Evolutionary conservation across 805 yeast species (phyloP).

Genomic region (Saccharomycopsis sp.): DNA sequence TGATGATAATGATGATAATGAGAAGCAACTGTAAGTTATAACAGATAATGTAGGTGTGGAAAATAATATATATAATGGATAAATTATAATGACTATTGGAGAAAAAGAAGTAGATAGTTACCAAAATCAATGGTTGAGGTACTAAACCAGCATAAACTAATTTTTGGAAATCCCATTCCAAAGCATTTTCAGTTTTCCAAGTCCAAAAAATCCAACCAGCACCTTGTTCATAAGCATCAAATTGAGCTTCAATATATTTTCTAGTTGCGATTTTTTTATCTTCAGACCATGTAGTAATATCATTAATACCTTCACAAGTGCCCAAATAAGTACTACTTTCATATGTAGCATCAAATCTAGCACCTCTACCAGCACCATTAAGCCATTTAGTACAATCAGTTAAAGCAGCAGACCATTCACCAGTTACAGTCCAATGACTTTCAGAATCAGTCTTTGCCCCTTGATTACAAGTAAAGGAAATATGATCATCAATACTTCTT

Average conservation of each 20-base stretch:
- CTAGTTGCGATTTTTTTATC: slow-evolving; percentile 36
- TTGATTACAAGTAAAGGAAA: slow-evolving; percentile 43
- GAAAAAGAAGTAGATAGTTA: neutral
- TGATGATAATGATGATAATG: too few species aligned
- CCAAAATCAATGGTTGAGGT: slow-evolving; percentile 41
- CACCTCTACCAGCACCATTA: slow-evolving; percentile 59
- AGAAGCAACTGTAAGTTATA: too few species aligned
- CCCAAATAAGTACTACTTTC: slow-evolving; percentile 4
- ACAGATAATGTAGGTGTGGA: too few species aligned
- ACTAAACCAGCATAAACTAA: slow-evolving; percentile 41
- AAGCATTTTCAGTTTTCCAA: slow-evolving; percentile 53
- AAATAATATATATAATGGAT: too few species aligned
- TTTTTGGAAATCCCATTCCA: slow-evolving; percentile 56
- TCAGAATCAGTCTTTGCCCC: slow-evolving; percentile 36
- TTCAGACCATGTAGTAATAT: slow-evolving; percentile 32
- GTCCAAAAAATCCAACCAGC: slow-evolving; percentile 67
- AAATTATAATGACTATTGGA: too few species aligned
- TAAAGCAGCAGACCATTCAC: slow-evolving; percentile 64
- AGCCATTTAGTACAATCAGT: slow-evolving; percentile 65
- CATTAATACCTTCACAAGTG: slow-evolving; percentile 31
- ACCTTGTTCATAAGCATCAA: slow-evolving; percentile 38
- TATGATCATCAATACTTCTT: slow-evolving; percentile 50
- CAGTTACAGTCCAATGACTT: slow-evolving; percentile 44
- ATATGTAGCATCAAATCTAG: slow-evolving; percentile 47
- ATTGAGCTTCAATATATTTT: slow-evolving; percentile 49